phyloP scores from a whole-genome alignment of 2,329 filamentous ascomycete species.

The Falciphora oryzae region DNA sequence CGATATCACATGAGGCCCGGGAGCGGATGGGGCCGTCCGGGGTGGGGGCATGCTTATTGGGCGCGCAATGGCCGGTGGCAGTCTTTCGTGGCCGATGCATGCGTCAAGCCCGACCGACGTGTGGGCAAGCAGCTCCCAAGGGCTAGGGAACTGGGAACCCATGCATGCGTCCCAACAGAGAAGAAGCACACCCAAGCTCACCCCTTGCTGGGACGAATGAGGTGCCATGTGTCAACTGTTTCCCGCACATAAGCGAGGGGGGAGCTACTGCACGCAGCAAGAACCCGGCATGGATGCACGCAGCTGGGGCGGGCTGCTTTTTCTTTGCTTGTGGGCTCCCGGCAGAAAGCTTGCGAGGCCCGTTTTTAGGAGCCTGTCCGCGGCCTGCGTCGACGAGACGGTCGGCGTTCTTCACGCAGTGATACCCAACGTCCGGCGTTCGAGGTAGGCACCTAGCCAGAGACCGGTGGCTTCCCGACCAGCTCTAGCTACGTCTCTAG shows the following conservation, averaged over 20 bases:
- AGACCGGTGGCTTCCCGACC: too few relatives aligned
- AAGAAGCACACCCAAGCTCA: neutral
- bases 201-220: neutral
- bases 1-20: neutral
- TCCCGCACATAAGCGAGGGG: conserved; percentile 2
- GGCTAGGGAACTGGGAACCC: neutral
- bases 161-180: conserved; percentile 1
- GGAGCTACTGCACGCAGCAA: conserved; percentile 4
- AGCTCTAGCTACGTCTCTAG: neutral
- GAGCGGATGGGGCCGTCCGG: neutral
- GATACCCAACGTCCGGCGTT: neutral
- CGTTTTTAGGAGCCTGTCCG: neutral
- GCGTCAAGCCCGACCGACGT: neutral
- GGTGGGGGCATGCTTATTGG: neutral
- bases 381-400: too few relatives aligned
- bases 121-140: too few relatives aligned
- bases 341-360: neutral
- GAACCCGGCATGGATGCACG: neutral
- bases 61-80: neutral
- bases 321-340: neutral
- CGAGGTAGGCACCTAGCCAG: neutral
- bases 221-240: neutral
- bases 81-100: neutral
- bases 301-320: too few relatives aligned
- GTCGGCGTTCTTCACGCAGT: neutral